Conservation (phyloP, 495 filamentous ascomycete genomes). For the Apiosordaria backusii region DNA sequence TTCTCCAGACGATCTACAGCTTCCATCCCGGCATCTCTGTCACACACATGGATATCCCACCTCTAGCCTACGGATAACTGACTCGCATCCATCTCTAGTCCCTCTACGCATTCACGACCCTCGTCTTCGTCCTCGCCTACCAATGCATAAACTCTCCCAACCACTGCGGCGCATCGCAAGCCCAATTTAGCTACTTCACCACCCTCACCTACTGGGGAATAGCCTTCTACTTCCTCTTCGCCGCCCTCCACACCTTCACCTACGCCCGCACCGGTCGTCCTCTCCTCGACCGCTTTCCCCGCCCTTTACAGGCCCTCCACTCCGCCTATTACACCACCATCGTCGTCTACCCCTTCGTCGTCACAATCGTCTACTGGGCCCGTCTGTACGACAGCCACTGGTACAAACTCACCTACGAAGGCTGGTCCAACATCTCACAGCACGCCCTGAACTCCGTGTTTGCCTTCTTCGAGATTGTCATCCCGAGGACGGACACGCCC, state of each 20-base stretch:
- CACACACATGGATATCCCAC: not conserved
- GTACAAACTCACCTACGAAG: slow-evolving; percentile 48
- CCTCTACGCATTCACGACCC: slow-evolving; percentile 67
- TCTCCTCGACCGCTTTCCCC: slow-evolving; percentile 59
- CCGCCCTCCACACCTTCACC: slow-evolving; percentile 60
- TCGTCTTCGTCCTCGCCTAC: slow-evolving; percentile 66
- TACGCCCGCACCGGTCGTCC: slow-evolving; percentile 56
- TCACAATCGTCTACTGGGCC: slow-evolving; percentile 62
- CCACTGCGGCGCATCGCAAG: slow-evolving; percentile 32
- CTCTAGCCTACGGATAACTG: not conserved
- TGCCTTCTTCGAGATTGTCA: slow-evolving; percentile 66
- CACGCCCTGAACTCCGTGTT: slow-evolving; percentile 71
- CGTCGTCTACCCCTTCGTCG: slow-evolving; percentile 65
- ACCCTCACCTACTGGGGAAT: slow-evolving; percentile 74
- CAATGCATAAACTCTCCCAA: slow-evolving; percentile 35
- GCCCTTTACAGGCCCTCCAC: slow-evolving; percentile 62
- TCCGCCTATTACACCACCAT: slow-evolving; percentile 62
- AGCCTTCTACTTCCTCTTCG: slow-evolving; percentile 69
- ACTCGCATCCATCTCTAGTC: slow-evolving; percentile 32
- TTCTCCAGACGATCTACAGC: not conserved
- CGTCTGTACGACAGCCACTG: slow-evolving; percentile 50
- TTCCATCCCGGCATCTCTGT: not conserved
- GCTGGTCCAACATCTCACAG: slow-evolving; percentile 72
- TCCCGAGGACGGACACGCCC: slow-evolving; percentile 58
- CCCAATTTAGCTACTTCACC: slow-evolving; percentile 77